These are phyloP conservation scores for Ophiostoma sp. DNA, from an alignment of 2,329 filamentous ascomycete genomes.

Conservation along the genomic window DNA sequence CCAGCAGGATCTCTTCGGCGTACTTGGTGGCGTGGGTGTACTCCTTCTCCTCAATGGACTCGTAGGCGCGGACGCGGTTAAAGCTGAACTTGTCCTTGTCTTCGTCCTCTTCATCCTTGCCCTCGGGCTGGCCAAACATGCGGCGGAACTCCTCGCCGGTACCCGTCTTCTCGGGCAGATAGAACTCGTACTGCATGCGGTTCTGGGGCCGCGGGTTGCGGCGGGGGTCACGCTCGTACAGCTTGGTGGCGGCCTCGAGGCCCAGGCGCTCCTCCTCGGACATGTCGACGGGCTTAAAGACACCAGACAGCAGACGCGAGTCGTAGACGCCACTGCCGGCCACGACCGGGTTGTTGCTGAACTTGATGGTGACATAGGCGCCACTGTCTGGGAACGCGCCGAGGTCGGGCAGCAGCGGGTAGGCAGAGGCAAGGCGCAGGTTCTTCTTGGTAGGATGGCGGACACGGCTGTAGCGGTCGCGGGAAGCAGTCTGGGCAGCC, in stretches of 20 bases:
- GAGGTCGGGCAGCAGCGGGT: slow-evolving; percentile 64
- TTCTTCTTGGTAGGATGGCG: slow-evolving; percentile 61
- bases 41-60: slow-evolving; percentile 60
- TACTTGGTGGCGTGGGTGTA: slow-evolving; percentile 61
- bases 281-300: slow-evolving; percentile 61
- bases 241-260: slow-evolving; percentile 52
- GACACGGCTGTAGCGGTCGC: slow-evolving; percentile 56
- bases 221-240: slow-evolving; percentile 57
- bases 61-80: slow-evolving; percentile 63
- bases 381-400: slow-evolving; percentile 70
- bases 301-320: slow-evolving; percentile 59
- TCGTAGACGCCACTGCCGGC: slow-evolving; percentile 54
- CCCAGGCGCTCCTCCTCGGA: slow-evolving; percentile 55
- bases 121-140: slow-evolving; percentile 60
- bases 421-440: slow-evolving; percentile 59
- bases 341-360: slow-evolving; percentile 65
- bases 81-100: slow-evolving; percentile 58
- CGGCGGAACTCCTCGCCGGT: slow-evolving; percentile 58
- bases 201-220: slow-evolving; percentile 58
- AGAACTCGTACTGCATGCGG: slow-evolving; percentile 67
- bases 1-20: slow-evolving; percentile 62
- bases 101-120: slow-evolving; percentile 49
- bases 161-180: slow-evolving; percentile 53
- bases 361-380: slow-evolving; percentile 69
- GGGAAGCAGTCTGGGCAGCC: slow-evolving; percentile 53